Evolutionary conservation across 441 rosid species (phyloP), one percentile per base, ranked within the genome.

Genomic region (Eutrema salsugineum): DNA sequence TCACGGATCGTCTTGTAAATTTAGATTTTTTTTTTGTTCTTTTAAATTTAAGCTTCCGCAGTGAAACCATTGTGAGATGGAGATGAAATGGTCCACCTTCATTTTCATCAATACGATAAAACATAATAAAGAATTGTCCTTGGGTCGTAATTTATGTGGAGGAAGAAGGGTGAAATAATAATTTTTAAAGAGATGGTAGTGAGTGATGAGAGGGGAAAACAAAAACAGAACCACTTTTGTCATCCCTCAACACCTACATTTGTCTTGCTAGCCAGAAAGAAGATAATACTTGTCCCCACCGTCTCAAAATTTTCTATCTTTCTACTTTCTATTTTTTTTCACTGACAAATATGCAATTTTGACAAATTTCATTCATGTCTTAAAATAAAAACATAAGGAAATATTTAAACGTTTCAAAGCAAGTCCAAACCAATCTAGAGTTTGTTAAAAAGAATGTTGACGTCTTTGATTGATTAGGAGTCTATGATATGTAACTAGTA

Each of bases 241-340:
- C 74, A 56, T 68, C 70, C 55, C 71, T 71, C 67, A 70, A 72
- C 56, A 57, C 56, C 76, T 57, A 77, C 70, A 81, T 72, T 71
- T 63, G 77, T 78, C 73, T 61, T 66, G 67, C 55, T 50, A 75
- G 77, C 43, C 62, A 35, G 67, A 64, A 64, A 51, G 73, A 50
- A 59, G 79, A 77, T 71, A 79, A 79, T 72, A 67, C 55, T 65
- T 82, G 86, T 79, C 80, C 83, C 82, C 85, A 77, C 82, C 7
- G 9, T 72, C 57, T 40, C 50, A 20, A 7, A 14, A 40, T 30
- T 30, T 30, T 30, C 33, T 30, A 30, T 30, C 5, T 69, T 56
- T 27, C 15, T 20, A 2, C 50, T 24, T 47, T 50, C 7, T 32
- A n/a, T 22, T 48, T 56, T 24, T n/a, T 44, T 22, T 10, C 1